These are phyloP conservation scores for Aspergillus udagawae DNA, from an alignment of 2,329 filamentous ascomycete species.

Conservation along the genomic window DNA sequence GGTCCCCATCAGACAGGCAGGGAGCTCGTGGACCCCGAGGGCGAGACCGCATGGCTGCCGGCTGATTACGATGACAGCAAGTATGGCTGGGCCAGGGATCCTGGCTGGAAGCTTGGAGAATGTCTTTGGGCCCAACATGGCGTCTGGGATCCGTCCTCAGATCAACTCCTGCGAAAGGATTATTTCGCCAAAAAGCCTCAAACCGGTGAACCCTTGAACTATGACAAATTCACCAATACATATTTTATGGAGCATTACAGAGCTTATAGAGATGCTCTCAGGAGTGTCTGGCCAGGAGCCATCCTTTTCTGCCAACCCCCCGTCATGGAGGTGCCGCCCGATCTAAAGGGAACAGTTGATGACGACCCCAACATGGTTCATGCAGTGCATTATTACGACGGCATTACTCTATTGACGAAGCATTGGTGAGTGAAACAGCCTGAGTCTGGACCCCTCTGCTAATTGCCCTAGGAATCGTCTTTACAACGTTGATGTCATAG, in stretches of 20 bases:
- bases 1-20: conserved; percentile 87
- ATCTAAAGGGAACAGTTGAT: conserved; percentile 79
- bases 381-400: conserved; percentile 94
- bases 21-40: conserved; percentile 80
- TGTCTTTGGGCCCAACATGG: conserved; percentile 97
- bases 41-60: conserved; percentile 78
- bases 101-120: conserved; percentile 86
- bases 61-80: conserved; percentile 76
- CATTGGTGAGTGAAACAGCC: conserved; percentile 61
- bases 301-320: conserved; percentile 91
- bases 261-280: conserved; percentile 69
- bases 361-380: conserved; percentile 90
- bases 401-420: conserved; percentile 93
- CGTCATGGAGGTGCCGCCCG: conserved; percentile 84
- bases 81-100: conserved; percentile 87
- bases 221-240: conserved; percentile 81
- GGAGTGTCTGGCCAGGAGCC: conserved; percentile 69
- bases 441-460: conserved; percentile 7
- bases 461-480: conserved; percentile 63
- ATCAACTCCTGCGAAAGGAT: conserved; percentile 74
- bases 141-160: conserved; percentile 80
- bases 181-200: conserved; percentile 80
- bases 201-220: conserved; percentile 70
- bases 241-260: conserved; percentile 89
- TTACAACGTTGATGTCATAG: conserved; percentile 96